Evolutionary conservation across 2,329 filamentous ascomycete species (phyloP).

Genomic region (Nakataea oryzae): DNA sequence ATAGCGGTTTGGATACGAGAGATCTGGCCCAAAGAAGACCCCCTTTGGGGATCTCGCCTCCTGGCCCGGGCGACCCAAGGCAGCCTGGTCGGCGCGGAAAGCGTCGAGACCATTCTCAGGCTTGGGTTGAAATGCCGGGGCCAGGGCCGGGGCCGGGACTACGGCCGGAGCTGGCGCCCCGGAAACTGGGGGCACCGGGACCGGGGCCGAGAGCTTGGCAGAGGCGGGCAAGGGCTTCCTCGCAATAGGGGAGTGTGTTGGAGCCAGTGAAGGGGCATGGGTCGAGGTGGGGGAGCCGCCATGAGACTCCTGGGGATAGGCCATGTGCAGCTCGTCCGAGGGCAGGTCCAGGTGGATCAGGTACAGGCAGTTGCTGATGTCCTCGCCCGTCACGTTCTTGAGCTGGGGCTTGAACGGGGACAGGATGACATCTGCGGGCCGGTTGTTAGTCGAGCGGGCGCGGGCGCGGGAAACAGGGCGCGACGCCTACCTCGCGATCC

Average conservation of each 20-base stretch:
- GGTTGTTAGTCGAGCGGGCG: background rate
- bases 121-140: background rate
- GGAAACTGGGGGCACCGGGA: background rate
- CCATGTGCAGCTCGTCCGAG: constrained; percentile 31
- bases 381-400: constrained; percentile 80
- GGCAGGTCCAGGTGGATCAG: constrained; percentile 72
- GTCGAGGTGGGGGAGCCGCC: constrained; percentile 12
- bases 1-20: background rate
- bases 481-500: constrained; percentile 69
- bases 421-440: constrained; percentile 72
- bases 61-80: background rate
- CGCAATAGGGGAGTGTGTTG: constrained; percentile 25
- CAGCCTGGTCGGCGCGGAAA: background rate
- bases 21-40: background rate
- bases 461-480: background rate
- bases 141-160: background rate
- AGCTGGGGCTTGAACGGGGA: constrained; percentile 81
- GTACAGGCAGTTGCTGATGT: constrained; percentile 81
- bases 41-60: background rate
- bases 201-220: constrained; percentile 7
- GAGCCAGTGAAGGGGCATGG: background rate
- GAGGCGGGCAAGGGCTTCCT: constrained; percentile 39
- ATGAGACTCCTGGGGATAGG: background rate
- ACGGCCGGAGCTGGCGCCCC: constrained; percentile 2
- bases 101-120: background rate